These are phyloP conservation scores for Geotrichum aggregatum DNA, from an alignment of 1,139 yeast species.

Conservation along the genomic window DNA sequence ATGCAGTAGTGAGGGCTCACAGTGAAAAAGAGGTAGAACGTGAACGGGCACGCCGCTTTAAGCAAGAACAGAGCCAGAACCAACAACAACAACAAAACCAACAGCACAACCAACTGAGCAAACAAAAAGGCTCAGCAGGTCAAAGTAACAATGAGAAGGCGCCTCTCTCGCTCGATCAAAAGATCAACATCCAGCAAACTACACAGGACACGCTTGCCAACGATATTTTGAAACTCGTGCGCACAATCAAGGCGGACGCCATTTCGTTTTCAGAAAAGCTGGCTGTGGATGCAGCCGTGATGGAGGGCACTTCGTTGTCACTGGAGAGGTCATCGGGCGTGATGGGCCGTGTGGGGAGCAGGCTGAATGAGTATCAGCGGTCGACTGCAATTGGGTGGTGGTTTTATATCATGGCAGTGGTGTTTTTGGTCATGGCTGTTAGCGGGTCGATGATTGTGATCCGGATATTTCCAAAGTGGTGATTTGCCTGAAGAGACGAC, in stretches of 20 bases:
- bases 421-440: conserved; percentile 38
- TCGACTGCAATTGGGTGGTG: conserved; percentile 41
- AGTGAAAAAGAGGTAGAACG: background rate
- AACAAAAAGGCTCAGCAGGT: no score
- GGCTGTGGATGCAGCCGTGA: conserved; percentile 36
- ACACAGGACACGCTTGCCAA: conserved; percentile 44
- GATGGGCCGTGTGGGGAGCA: conserved; percentile 39
- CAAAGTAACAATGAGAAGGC: no score
- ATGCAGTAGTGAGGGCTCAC: conserved; percentile 1
- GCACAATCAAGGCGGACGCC: conserved; percentile 50
- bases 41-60: no score
- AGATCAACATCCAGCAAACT: conserved; percentile 35
- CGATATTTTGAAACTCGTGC: conserved; percentile 49
- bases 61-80: background rate
- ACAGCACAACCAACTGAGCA: no score
- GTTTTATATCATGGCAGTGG: conserved; percentile 39
- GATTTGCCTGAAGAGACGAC: conserved; percentile 2
- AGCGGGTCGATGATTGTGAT: conserved; percentile 38
- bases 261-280: conserved; percentile 42
- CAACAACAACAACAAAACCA: background rate
- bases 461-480: conserved; percentile 42
- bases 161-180: conserved; percentile 26
- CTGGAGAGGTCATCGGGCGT: conserved; percentile 36
- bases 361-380: conserved; percentile 35
- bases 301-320: conserved; percentile 36